These are phyloP conservation scores for Paracoccidioides brasiliensis DNA, from an alignment of 2,329 filamentous ascomycete species.

Conservation along the genomic window DNA sequence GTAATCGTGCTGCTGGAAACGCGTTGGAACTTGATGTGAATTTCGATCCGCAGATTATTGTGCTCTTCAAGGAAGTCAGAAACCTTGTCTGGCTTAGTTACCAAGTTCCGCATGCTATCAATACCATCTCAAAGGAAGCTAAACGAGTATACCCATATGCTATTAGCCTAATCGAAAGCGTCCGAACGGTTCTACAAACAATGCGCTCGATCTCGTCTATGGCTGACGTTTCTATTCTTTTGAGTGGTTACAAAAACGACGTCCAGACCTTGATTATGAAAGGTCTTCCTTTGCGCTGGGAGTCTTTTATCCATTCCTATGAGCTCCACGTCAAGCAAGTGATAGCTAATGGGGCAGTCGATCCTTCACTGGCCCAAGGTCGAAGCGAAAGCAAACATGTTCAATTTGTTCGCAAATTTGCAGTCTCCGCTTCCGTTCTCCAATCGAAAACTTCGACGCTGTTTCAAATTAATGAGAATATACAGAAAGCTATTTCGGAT, in stretches of 20 bases:
- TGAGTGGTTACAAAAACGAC: constrained; percentile 85
- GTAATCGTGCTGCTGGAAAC: constrained; percentile 82
- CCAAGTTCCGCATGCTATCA: constrained; percentile 84
- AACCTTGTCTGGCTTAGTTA: constrained; percentile 94
- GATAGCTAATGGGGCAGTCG: constrained; percentile 46
- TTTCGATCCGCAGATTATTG: constrained; percentile 94
- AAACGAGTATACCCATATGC: constrained; percentile 97
- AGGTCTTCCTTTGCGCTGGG: constrained; percentile 85
- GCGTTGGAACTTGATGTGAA: constrained; percentile 82
- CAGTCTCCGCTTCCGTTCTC: constrained; percentile 69
- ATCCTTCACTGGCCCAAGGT: constrained; percentile 42
- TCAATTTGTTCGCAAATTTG: constrained; percentile 90
- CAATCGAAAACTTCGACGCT: constrained; percentile 78
- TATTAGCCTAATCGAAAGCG: constrained; percentile 95
- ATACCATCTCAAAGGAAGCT: constrained; percentile 95
- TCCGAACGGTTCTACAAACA: constrained; percentile 84
- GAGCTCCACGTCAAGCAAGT: constrained; percentile 68
- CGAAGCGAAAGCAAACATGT: constrained; percentile 82
- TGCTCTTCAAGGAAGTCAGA: constrained; percentile 94
- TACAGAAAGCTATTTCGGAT: constrained; percentile 70
- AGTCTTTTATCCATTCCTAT: constrained; percentile 94
- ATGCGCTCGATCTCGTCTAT: constrained; percentile 72
- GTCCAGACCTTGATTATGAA: constrained; percentile 72
- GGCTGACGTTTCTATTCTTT: constrained; percentile 72
- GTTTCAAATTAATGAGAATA: constrained; percentile 62